Percentiles rank a stretch among this genome's conserved stretches.
These are phyloP conservation scores for Tremellales sp. DNA, from an alignment of 1,284 basidiomycete genomes.

Conservation along the genomic window DNA sequence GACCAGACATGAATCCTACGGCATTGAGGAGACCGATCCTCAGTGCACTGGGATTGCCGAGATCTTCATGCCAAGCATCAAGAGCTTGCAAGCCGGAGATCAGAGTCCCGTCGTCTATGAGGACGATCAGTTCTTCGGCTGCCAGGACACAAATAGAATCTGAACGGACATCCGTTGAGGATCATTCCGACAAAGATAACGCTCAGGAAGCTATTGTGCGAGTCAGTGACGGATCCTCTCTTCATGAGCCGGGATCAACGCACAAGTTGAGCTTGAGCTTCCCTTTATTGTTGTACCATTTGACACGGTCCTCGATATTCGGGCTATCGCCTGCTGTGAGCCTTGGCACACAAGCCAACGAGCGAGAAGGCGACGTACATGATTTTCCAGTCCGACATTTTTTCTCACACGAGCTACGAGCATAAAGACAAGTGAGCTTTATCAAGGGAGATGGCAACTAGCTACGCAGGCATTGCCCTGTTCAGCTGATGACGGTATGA, in stretches of 20 bases:
- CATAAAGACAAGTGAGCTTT: constrained; percentile 19
- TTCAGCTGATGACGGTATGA: constrained; percentile 52
- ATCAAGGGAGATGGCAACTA: constrained; percentile 39
- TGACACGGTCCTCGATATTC: constrained; percentile 40
- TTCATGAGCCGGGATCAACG: constrained; percentile 11
- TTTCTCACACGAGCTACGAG: constrained; percentile 22
- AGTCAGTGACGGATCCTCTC: not conserved
- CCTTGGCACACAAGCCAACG: not conserved
- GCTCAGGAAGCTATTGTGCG: constrained; percentile 40
- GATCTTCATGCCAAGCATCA: constrained; percentile 45
- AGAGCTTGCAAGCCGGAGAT: constrained; percentile 48
- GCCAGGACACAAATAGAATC: not conserved
- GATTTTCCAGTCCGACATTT: constrained; percentile 39
- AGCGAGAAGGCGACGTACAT: constrained; percentile 35
- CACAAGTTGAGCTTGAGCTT: constrained; percentile 50
- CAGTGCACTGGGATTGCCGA: constrained; percentile 32
- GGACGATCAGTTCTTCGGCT: not conserved
- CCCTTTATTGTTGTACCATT: constrained; percentile 47
- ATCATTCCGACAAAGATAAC: constrained; percentile 50
- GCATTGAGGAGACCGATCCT: constrained; percentile 47
- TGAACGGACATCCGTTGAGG: constrained; percentile 46
- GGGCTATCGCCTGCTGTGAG: constrained; percentile 25
- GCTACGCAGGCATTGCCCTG: constrained; percentile 52
- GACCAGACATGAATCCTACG: constrained; percentile 39
- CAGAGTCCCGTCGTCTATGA: constrained; percentile 46